phyloP scores from a whole-genome alignment of 805 yeast genomes.

The Candida chilensis region DNA sequence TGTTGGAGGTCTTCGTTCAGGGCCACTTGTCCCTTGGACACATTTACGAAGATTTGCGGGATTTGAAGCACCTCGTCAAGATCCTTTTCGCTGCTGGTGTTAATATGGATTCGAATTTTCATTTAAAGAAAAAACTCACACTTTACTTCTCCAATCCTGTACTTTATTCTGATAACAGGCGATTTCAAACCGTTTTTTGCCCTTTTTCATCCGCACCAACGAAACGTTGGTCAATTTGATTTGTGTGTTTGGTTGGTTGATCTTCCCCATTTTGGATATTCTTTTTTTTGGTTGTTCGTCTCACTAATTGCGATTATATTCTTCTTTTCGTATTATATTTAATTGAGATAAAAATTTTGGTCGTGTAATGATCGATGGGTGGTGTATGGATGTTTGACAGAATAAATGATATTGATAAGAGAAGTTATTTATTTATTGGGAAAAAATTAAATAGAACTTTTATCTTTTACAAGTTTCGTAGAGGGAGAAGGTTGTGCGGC shows the following conservation, averaged over 20 bases:
- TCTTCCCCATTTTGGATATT: constrained; percentile 25
- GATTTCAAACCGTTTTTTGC: constrained; percentile 84
- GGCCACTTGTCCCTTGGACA: constrained; percentile 91
- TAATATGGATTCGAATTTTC: not conserved
- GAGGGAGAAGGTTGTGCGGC: too few relatives aligned
- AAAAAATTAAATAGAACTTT: too few relatives aligned
- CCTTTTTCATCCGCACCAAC: constrained; percentile 82
- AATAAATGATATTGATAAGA: too few relatives aligned
- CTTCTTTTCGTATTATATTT: too few relatives aligned
- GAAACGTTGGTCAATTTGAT: constrained; percentile 92
- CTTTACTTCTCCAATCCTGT: constrained; percentile 84
- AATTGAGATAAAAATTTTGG: too few relatives aligned
- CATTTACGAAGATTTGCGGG: constrained; percentile 89
- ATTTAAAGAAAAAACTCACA: constrained; percentile 18
- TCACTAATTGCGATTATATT: too few relatives aligned
- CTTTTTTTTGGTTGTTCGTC: not conserved
- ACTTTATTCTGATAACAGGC: constrained; percentile 97
- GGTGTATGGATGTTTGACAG: too few relatives aligned
- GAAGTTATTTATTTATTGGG: too few relatives aligned
- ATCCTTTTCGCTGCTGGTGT: constrained; percentile 59
- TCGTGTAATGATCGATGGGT: too few relatives aligned
- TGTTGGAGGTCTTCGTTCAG: constrained; percentile 72
- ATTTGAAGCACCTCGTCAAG: constrained; percentile 93
- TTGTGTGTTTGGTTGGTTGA: constrained; percentile 84
- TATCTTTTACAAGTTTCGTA: too few relatives aligned